A percentile compares a stretch with the other conserved stretches of the same genome.
Conservation (phyloP, 495 filamentous ascomycete species). For the Arthonia radiata region DNA sequence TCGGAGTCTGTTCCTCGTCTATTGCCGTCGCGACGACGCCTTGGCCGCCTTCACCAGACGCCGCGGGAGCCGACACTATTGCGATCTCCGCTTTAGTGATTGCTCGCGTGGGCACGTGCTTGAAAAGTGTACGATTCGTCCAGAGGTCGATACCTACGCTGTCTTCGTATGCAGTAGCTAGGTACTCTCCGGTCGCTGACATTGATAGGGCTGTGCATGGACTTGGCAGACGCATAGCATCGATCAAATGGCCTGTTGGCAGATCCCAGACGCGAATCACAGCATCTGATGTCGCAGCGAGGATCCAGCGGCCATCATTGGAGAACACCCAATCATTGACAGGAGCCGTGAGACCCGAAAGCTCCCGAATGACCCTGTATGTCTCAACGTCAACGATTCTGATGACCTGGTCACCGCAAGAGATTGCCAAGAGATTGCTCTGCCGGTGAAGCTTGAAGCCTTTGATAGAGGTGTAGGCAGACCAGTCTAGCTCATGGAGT, state of each 20-base stretch:
- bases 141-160: constrained; percentile 77
- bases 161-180: constrained; percentile 69
- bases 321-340: constrained; percentile 59
- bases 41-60: constrained; percentile 63
- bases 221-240: constrained; percentile 50
- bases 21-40: constrained; percentile 49
- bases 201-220: constrained; percentile 67
- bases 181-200: constrained; percentile 70
- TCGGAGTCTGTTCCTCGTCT: constrained; percentile 20
- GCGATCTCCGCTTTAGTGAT: constrained; percentile 51
- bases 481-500: constrained; percentile 64
- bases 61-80: constrained; percentile 29
- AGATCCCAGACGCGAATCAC: constrained; percentile 82
- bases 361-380: constrained; percentile 66
- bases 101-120: constrained; percentile 57
- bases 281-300: constrained; percentile 65
- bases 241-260: constrained; percentile 82
- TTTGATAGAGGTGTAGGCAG: constrained; percentile 49
- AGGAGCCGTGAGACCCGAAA: constrained; percentile 64
- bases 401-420: constrained; percentile 72
- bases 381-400: constrained; percentile 80
- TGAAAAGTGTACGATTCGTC: constrained; percentile 80
- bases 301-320: constrained; percentile 78
- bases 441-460: constrained; percentile 52
- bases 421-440: constrained; percentile 70